Base-by-base conservation (phyloP, 768 basidiomycete genomes). In the Fomitopsis serialis region DNA sequence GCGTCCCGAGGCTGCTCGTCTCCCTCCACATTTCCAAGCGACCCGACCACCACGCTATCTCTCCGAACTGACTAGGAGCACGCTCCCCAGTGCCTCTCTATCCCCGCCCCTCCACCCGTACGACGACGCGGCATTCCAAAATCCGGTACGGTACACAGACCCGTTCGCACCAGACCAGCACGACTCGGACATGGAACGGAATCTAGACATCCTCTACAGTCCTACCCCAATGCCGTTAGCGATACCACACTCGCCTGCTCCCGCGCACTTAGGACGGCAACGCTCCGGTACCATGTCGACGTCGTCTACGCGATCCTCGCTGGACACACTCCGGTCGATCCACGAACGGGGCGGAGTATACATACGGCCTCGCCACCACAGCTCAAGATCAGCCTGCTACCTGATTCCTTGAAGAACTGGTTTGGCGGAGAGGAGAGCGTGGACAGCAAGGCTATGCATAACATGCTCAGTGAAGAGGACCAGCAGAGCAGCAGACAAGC, bases 11-110 rank as follows among this genome's bases (percentile, higher is more conserved):
- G 56, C 66, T 17, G 58, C 65, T 21, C 59, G 55, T 5, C 61
- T 65, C 8, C 64, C 63, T 5, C 56, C 46, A 17, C 50, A 58
- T 27, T 58, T 65, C 29, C 63, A 58, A 15, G 45, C 61, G 11
- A 57, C 61, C 19, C 54, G 58, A 17, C 62, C 60, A 21, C 62
- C 62, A 42, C 58, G 55, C 37, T 64, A 63, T 54, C 62, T 27
- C 78, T 81, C 1, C 75, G 77, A 46, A 66, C 66, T 24, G 77
- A 76, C 82, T 2, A 78, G 84, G 44, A 74, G 78, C 1, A 81
- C 86, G 0, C 74, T 86, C 23, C 85, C 87, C 23, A 84, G 80
- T 7, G 72, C 82, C 6, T 80, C 82, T 1, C 68, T 86, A 13
- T 80, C 83, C 0, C 75, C 74, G 12, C 74, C 74, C 17, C 37